These are phyloP conservation scores for Metschnikowia corniflorae DNA, from an alignment of 805 yeast genomes.

Conservation along the genomic window DNA sequence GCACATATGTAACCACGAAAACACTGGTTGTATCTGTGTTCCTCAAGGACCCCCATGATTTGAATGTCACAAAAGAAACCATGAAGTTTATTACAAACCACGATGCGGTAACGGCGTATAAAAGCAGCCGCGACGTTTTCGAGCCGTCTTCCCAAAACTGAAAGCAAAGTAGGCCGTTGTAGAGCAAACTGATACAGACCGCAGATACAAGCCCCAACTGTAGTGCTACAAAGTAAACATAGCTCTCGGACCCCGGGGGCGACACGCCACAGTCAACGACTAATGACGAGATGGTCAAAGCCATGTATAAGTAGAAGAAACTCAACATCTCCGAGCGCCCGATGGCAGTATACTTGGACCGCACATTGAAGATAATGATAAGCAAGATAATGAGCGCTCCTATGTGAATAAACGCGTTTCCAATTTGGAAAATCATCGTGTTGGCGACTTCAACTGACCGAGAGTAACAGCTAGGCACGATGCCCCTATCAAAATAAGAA, in stretches of 20 bases:
- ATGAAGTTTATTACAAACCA: slow-evolving; percentile 68
- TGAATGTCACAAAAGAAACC: slow-evolving; percentile 68
- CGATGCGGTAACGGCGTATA: slow-evolving; percentile 48
- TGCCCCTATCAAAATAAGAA: slow-evolving; percentile 47
- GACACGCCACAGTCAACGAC: slow-evolving; percentile 90
- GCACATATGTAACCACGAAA: slow-evolving; percentile 64
- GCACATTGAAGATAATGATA: slow-evolving; percentile 71
- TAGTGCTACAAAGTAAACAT: slow-evolving; percentile 77
- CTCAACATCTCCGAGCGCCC: slow-evolving; percentile 84
- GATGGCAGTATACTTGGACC: slow-evolving; percentile 89
- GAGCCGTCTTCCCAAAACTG: slow-evolving; percentile 97
- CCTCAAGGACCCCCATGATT: slow-evolving; percentile 52
- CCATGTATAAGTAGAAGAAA: slow-evolving; percentile 59
- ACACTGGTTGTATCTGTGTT: slow-evolving; percentile 58
- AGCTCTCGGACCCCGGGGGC: slow-evolving; percentile 76
- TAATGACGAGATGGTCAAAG: slow-evolving; percentile 59
- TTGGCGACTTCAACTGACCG: slow-evolving; percentile 85
- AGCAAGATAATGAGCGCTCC: slow-evolving; percentile 63
- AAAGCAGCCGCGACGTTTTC: slow-evolving; percentile 50
- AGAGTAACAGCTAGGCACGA: slow-evolving; percentile 77
- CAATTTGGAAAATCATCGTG: slow-evolving; percentile 85
- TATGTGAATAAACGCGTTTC: slow-evolving; percentile 81
- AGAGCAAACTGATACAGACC: slow-evolving; percentile 62
- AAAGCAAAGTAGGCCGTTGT: slow-evolving; percentile 77
- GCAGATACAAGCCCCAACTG: slow-evolving; percentile 76